Base-by-base conservation (phyloP, 2,329 filamentous ascomycete species). In the Ophiostoma triangulosporum region DNA sequence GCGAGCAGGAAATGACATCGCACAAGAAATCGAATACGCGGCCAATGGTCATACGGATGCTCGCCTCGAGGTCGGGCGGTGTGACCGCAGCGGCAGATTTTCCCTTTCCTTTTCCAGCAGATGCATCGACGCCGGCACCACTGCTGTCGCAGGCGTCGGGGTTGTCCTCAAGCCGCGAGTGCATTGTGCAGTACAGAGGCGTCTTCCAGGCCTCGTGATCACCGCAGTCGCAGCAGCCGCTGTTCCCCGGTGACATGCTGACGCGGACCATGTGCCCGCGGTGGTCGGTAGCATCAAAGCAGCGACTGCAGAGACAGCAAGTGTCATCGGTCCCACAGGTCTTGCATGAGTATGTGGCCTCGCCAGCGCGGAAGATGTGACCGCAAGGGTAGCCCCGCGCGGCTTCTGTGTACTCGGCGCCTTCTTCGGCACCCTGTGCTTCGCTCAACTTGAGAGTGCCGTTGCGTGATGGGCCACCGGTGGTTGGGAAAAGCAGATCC, bases 1-100 rank as follows among this genome's bases (percentile, higher is more conserved):
- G 94, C 1, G 91, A 94, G 69, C 94, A 98, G 2, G 93, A 97
- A 59, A 97, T 89, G 57, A 98, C 89, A 70, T 98, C 93, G 70
- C 91, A 96, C 58, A 98, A 83, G 65, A 95, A 98, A 70, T 98
- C 93, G 57, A 97, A 78, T 11, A 83, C 84, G 56, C 88, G 79
- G 2, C 86, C 81, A 58, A 98, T 83, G 0, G 93, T 97, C 76
- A 87, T 88, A 53, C 83, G 80, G 57, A 97, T 88, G 62, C 81
- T 85, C 55, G 82, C 73, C 31, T 86, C 71, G 51, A 97, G 75
- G 40, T 95, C 88, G 31, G 80, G 74, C 0, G 93, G 88, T 49
- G 96, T 69, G 5, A 68, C 73, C 5, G 31, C 24, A 48, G 74
- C 71, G 45, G 74, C 72, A 53, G 73, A 69, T 62, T 78, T 75